Conservation (phyloP, 1,284 basidiomycete species). For the Ceratobasidium sp. region DNA sequence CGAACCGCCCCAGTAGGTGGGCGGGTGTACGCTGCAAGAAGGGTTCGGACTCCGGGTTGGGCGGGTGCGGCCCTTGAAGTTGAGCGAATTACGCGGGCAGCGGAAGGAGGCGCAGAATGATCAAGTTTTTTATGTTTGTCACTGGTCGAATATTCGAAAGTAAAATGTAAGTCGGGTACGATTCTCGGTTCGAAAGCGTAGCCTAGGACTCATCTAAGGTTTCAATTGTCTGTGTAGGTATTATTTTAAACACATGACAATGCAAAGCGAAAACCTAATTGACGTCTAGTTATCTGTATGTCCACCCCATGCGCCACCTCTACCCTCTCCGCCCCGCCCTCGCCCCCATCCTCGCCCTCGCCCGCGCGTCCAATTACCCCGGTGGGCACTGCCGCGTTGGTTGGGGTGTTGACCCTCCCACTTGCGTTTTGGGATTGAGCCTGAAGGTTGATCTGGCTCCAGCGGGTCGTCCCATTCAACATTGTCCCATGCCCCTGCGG, state of each 20-base stretch:
- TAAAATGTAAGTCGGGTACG: not conserved
- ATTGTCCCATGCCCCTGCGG: conserved; percentile 1
- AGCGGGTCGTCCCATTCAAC: conserved; percentile 32
- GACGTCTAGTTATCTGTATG: not conserved
- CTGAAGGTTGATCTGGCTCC: conserved; percentile 19
- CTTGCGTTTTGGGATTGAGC: conserved; percentile 2
- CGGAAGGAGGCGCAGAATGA: conserved; percentile 17
- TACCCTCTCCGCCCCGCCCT: not conserved
- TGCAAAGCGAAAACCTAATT: not conserved
- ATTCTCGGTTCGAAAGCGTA: no score
- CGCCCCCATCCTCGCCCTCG: no score
- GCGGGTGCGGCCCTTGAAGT: conserved; percentile 36
- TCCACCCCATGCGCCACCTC: no score
- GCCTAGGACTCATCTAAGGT: not conserved
- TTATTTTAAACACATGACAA: conserved; percentile 7
- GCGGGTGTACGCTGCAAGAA: conserved; percentile 34
- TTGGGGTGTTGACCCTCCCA: not conserved
- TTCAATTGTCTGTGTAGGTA: not conserved
- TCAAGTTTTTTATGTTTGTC: not conserved
- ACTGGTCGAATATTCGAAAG: conserved; percentile 12
- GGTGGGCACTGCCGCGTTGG: not conserved
- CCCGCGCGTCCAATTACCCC: conserved; percentile 21
- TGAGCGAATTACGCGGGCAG: conserved; percentile 27
- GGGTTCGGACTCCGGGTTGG: conserved; percentile 37
- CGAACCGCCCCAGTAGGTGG: not conserved